Evolutionary conservation across 2,329 filamentous ascomycete genomes (phyloP), one percentile per base, ranked within the genome.

Genomic region (Teratosphaeria gauchensis): DNA sequence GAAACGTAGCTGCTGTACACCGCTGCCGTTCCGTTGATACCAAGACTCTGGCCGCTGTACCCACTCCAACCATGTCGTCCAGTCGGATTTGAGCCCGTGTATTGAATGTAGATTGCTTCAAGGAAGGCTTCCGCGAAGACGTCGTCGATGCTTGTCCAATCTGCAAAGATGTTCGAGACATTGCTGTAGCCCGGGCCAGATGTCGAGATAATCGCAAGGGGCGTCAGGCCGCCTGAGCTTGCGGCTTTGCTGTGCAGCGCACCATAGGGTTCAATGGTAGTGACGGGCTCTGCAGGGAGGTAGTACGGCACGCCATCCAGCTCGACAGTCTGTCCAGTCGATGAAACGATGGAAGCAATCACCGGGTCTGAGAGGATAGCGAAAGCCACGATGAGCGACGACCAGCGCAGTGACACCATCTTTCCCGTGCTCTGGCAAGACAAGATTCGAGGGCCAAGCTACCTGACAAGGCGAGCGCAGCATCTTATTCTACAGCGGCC

Each of bases 61-160:
- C 24, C 24, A 28, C 2, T 28, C 24, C 24, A 28, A 4, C 24
- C 24, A 28, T 54, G 59, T 24, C 53, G 54, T 24, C 60, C 59
- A 30, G 59, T 57, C 12, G 61, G 58, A 46, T 61, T 59, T 16
- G 31, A 21, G 0, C 58, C 54, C 14, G 61, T 61, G 57, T 63
- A 63, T 54, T 68, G 68, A n/a, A 70, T 51, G 51, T 68, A 68
- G 9, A 68, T 57, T 1, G 62, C 67, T 59, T 73, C 69, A 8
- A 74, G 66, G 55, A 77, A 77, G 7, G 70, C 73, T 48, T 66
- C 62, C 33, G 73, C 70, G 63, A 74, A 77, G 7, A 77, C 75
- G 67, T 77, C 75, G 58, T 77, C 76, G 30, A 59, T 56, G 14
- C 67, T 58, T 4, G 66, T 62, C 60, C 72, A 77, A 2, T 64